phyloP scores from a whole-genome alignment of 2,329 filamentous ascomycete genomes.

The Claviceps africana region DNA sequence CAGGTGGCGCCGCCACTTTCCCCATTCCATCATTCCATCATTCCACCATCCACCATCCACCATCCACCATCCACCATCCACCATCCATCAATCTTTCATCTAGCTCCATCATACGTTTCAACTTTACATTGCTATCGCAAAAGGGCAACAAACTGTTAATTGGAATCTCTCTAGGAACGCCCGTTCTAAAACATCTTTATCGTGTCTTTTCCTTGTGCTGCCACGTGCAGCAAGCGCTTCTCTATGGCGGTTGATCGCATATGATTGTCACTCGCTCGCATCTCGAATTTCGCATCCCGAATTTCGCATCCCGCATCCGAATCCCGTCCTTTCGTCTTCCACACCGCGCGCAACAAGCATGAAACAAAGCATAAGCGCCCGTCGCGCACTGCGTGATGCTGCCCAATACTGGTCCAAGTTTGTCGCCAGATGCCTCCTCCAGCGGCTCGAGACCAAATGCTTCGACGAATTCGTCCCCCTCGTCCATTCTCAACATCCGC shows the following conservation, averaged over 20 bases:
- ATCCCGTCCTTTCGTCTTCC: background rate
- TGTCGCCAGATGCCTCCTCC: conserved; percentile 32
- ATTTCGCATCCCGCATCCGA: background rate
- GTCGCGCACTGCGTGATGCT: conserved; percentile 14
- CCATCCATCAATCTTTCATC: background rate
- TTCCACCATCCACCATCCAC: background rate
- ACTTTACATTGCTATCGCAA: background rate
- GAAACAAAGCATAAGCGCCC: conserved; percentile 13
- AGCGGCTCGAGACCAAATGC: conserved; percentile 36
- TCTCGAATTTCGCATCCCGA: background rate
- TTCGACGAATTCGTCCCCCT: conserved; percentile 39
- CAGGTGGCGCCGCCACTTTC: background rate
- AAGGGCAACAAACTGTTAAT: background rate
- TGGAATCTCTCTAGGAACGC: background rate
- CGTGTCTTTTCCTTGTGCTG: conserved; percentile 2
- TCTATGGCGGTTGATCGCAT: conserved; percentile 2
- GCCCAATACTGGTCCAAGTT: conserved; percentile 36
- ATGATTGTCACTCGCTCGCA: conserved; percentile 1
- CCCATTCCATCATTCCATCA: background rate
- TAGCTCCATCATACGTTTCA: background rate
- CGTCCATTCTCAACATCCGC: conserved; percentile 35
- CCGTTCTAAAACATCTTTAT: background rate
- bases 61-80: background rate
- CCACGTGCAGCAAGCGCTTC: conserved; percentile 3
- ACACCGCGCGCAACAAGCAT: conserved; percentile 9